Base-by-base conservation (phyloP, 257 asterid species). In the Datura wrightii region DNA sequence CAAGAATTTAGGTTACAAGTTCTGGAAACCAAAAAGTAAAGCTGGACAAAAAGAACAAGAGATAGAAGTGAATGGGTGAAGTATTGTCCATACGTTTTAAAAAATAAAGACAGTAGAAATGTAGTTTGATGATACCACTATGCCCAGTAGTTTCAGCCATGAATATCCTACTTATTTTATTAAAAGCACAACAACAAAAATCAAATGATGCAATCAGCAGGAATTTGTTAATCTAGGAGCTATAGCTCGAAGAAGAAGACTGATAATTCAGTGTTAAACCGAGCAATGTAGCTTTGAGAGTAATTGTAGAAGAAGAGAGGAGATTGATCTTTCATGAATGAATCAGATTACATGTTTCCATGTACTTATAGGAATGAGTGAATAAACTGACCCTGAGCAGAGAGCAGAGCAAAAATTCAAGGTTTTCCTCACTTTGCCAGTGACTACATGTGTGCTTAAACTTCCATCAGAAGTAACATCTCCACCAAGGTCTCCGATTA, bases 401-500 rank as follows among this genome's bases (percentile, higher is more conserved):
- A 96, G 96, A 84, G 97, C 98, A 13, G 87, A 89, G 89, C 98
- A 96, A 90, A 96, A 94, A 84, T 96, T 94, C 55, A 90, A 85
- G 13, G 99, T 96, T 89, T 83, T 88, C 84, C 99, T 92, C 83
- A 88, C 97, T 93, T 92, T 90, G 84, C 98, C 97, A 0, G 99
- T 91, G 86, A 94, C 90, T 41, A 96, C 88, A 86, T 96, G 99
- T 59, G 99, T 92, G 94, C 94, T 89, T 82, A 39, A 42, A 82
- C 87, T 89, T 88, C 99, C 99, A 84, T 93, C 95, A 79, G 90
- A 87, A 84, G 98, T 90, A 86, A 94, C 99, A 87, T 74, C 86
- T 87, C 99, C 98, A 52, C 98, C 99, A 55, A 96, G 92, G 86
- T 89, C 90, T 89, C 90, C 93, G 19, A 94, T 94, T 84, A 96